These are phyloP conservation scores for Rhizophagus sp. DNA, from an alignment of 192 early-diverging fungal genomes.

Conservation along the genomic window DNA sequence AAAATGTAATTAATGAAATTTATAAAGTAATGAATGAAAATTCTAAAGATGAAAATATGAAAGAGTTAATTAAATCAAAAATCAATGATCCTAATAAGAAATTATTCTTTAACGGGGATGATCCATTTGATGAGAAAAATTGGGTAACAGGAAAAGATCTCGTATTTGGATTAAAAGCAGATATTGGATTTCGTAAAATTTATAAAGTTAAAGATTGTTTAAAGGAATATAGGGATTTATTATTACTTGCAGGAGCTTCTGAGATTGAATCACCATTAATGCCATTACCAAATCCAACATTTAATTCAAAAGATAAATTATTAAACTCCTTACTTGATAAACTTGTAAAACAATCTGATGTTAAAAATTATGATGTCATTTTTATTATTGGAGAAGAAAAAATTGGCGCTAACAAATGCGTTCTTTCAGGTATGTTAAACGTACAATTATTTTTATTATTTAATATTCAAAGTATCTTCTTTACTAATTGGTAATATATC, in stretches of 20 bases:
- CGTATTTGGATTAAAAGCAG: neutral
- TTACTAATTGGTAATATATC: no score
- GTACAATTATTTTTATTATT: neutral
- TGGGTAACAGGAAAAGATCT: constrained; percentile 6
- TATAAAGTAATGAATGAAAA: neutral
- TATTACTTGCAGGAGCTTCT: neutral
- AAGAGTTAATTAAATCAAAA: neutral
- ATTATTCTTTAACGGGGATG: neutral
- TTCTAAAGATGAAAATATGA: neutral
- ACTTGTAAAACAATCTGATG: neutral
- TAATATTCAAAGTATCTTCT: no score
- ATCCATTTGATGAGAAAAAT: neutral
- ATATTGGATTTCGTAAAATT: neutral
- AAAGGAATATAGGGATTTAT: neutral
- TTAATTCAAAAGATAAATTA: neutral
- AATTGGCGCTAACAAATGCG: neutral
- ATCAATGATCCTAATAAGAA: neutral
- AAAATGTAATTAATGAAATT: neutral
- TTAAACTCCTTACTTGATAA: neutral
- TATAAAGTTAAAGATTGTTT: neutral
- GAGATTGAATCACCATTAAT: neutral
- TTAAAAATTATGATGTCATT: neutral
- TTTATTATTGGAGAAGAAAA: neutral
- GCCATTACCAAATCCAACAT: no score
- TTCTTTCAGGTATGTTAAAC: neutral